A percentile compares a stretch with the other conserved stretches of the same genome.
These are phyloP conservation scores for Sporothrix pallida DNA, from an alignment of 2,329 filamentous ascomycete species.

Conservation along the genomic window DNA sequence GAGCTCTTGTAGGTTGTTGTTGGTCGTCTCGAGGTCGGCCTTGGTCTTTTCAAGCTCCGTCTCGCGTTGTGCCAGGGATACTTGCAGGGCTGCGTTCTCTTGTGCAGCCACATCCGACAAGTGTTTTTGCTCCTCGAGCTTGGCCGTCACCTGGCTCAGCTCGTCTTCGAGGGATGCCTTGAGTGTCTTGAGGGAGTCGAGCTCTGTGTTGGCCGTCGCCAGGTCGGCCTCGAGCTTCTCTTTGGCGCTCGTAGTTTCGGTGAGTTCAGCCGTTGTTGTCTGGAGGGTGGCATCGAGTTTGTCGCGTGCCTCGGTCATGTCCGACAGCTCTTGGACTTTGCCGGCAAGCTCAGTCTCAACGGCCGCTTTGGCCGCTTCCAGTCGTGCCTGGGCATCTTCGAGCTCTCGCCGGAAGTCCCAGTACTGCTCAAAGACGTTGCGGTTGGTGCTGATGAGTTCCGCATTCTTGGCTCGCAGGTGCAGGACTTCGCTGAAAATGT, in stretches of 20 bases:
- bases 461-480: constrained; percentile 44
- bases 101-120: constrained; percentile 33
- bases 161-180: constrained; percentile 29
- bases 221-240: constrained; percentile 35
- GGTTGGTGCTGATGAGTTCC: constrained; percentile 43
- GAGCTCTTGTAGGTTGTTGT: constrained; percentile 40
- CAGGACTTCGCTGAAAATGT: constrained; percentile 46
- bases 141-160: constrained; percentile 22
- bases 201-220: constrained; percentile 37
- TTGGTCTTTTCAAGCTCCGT: constrained; percentile 40
- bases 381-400: constrained; percentile 41
- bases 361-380: constrained; percentile 41
- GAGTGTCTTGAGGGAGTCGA: constrained; percentile 30
- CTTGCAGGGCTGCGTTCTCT: constrained; percentile 39
- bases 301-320: constrained; percentile 35
- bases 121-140: constrained; percentile 34
- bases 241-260: constrained; percentile 34
- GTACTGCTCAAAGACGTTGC: constrained; percentile 46
- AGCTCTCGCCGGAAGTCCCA: constrained; percentile 45
- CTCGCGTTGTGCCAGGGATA: constrained; percentile 38
- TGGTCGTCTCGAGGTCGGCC: constrained; percentile 38
- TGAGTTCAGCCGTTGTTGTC: constrained; percentile 38
- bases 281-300: constrained; percentile 38
- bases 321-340: constrained; percentile 39
- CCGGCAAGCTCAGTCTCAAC: constrained; percentile 41